Evolutionary conservation across 2,329 filamentous ascomycete species (phyloP).

Genomic region (Hymenoscyphus albidus): DNA sequence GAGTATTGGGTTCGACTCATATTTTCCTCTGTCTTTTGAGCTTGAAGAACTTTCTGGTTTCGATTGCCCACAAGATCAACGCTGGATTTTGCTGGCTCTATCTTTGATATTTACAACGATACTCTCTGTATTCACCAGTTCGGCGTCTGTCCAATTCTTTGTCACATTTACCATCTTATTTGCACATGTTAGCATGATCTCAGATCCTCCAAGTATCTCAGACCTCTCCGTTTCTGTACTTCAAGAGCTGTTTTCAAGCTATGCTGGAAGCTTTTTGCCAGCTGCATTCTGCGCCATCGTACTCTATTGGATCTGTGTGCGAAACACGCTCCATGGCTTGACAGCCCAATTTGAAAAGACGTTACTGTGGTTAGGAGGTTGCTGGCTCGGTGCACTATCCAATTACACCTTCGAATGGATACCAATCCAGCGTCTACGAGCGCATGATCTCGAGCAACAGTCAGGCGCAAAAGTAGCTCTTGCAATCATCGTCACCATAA

Average conservation of each 20-base stretch:
- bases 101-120: slow-evolving; percentile 75
- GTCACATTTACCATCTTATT: slow-evolving; percentile 77
- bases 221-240: slow-evolving; percentile 50
- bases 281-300: slow-evolving; percentile 84
- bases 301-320: slow-evolving; percentile 76
- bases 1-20: slow-evolving; percentile 76
- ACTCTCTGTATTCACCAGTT: slow-evolving; percentile 76
- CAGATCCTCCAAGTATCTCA: slow-evolving; percentile 65
- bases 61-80: slow-evolving; percentile 68
- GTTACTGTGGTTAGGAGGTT: slow-evolving; percentile 80
- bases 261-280: slow-evolving; percentile 78
- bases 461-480: slow-evolving; percentile 77
- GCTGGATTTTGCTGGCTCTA: slow-evolving; percentile 76
- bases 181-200: slow-evolving; percentile 84
- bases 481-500: slow-evolving; percentile 39
- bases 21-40: slow-evolving; percentile 84
- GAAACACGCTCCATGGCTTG: slow-evolving; percentile 65
- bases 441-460: slow-evolving; percentile 82
- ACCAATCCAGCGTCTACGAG: slow-evolving; percentile 85
- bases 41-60: slow-evolving; percentile 63
- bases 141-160: slow-evolving; percentile 78
- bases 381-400: slow-evolving; percentile 88
- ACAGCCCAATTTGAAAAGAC: slow-evolving; percentile 86
- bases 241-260: slow-evolving; percentile 68
- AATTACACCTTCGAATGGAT: slow-evolving; percentile 96